Base-by-base conservation (phyloP, 768 basidiomycete species). In the Russula earlei region DNA sequence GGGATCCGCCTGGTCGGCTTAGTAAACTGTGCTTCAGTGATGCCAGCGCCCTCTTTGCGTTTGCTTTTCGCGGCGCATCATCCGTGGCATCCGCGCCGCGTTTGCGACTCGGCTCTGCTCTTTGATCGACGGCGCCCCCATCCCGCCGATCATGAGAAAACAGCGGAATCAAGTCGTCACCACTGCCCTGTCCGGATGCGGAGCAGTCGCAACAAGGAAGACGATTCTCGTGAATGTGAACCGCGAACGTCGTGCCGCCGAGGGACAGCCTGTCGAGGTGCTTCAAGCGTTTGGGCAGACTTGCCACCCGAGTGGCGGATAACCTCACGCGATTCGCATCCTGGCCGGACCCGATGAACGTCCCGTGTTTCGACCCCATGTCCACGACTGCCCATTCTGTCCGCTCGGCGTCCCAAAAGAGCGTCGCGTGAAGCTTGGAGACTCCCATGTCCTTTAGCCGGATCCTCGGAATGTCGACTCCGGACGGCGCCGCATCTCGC, bases 291-390 rank as follows among this genome's bases (percentile, higher is more conserved):
- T 77, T 76, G 5, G 88, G 88, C 56, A 84, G 68, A 68, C 88
- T 90, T 46, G 88, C 83, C 49, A 74, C 71, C 51, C 83, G 78
- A 34, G 83, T 67, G 38, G 79, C 77, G 31, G 87, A 89, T 44
- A 91, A 71, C 45, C 52, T 53, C 37, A 42, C 34, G 34, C 51
- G 49, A 40, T 44, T 56, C 51, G 43, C n/a, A 27, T 25, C 55
- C 49, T 69, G 65, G 25, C 50, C 38, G 44, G 63, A 52, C 11
- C 67, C 69, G 55, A 87, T 53, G 66, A 83, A 91, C 0, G 89
- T 91, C 4, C 90, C 90, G 61, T 92, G 90, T 67, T 82, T 85
- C 50, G 85, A 87, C 10, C 87, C 90, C 83, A 87, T 87, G 66
- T 92, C 90, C 10, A 90, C 87, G 29, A 87, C 70, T 3, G 78